phyloP scores from a whole-genome alignment of 1,284 basidiomycete species.

The Cutaneotrichosporon dermatis region DNA sequence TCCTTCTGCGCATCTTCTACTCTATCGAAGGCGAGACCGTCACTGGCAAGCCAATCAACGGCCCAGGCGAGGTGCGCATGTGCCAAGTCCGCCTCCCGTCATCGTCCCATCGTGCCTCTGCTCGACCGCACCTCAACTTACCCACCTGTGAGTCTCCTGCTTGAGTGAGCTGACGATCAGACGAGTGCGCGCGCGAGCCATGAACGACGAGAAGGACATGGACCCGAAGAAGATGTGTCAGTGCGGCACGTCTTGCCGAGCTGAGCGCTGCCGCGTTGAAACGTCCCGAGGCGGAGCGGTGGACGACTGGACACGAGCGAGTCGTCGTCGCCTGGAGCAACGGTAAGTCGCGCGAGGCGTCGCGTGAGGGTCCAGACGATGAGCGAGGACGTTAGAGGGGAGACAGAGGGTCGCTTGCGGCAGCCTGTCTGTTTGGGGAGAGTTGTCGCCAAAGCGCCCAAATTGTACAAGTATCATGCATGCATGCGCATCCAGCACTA shows the following conservation, averaged over 20 bases:
- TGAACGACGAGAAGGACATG: slow-evolving; percentile 18
- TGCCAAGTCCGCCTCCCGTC: slow-evolving; percentile 39
- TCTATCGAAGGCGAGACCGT: slow-evolving; percentile 41
- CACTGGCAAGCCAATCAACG: slow-evolving; percentile 22
- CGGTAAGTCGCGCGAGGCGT: not conserved
- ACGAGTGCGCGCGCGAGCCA: slow-evolving; percentile 17
- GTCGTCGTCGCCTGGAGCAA: not conserved
- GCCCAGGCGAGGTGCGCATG: slow-evolving; percentile 45
- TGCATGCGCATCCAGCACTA: not conserved
- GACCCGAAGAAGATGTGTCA: slow-evolving; percentile 27
- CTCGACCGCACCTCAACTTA: slow-evolving; percentile 32
- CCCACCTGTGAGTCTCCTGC: slow-evolving; percentile 31
- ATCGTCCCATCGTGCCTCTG: slow-evolving; percentile 41
- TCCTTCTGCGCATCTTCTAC: slow-evolving; percentile 45
- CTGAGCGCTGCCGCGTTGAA: slow-evolving; percentile 33
- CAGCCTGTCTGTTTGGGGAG: no score
- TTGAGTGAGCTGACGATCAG: slow-evolving; percentile 6
- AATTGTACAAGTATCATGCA: not conserved
- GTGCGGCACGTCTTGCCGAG: slow-evolving; percentile 35
- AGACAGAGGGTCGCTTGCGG: not conserved
- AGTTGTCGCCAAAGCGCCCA: no score
- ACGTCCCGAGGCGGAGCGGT: not conserved
- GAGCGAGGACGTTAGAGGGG: not conserved
- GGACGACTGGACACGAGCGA: slow-evolving; percentile 7
- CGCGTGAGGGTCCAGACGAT: not conserved